Conservation (phyloP, 2,329 filamentous ascomycete genomes). For the Lasiodiplodia sp. region DNA sequence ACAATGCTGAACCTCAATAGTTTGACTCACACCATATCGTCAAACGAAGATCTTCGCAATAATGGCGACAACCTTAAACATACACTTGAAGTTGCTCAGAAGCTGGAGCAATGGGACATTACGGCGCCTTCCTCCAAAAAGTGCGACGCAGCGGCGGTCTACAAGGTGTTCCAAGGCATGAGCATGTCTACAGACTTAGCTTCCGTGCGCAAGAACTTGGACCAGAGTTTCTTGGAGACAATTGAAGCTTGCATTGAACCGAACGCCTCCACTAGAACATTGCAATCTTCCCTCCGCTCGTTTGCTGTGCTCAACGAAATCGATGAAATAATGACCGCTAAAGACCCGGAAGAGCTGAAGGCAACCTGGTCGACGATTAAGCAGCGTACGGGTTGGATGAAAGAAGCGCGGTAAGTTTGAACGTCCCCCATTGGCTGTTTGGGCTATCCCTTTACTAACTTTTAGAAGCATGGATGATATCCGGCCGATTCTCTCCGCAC, state of each 20-base stretch:
- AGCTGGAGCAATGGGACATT: slow-evolving; percentile 91
- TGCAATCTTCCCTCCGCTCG: slow-evolving; percentile 64
- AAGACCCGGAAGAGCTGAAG: slow-evolving; percentile 66
- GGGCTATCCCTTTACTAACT: background rate
- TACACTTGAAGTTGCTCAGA: slow-evolving; percentile 80
- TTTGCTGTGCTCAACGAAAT: slow-evolving; percentile 81
- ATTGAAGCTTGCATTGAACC: slow-evolving; percentile 47
- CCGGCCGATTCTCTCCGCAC: slow-evolving; percentile 79
- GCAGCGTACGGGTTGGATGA: slow-evolving; percentile 78
- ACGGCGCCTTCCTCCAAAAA: slow-evolving; percentile 70
- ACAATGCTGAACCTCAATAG: slow-evolving; percentile 84
- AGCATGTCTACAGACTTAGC: slow-evolving; percentile 68
- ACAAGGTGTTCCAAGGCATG: slow-evolving; percentile 81
- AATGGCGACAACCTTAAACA: slow-evolving; percentile 68
- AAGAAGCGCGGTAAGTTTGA: slow-evolving; percentile 72
- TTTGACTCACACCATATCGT: slow-evolving; percentile 80
- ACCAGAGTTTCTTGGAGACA: slow-evolving; percentile 64
- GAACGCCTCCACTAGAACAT: slow-evolving; percentile 59
- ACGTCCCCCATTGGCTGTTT: background rate
- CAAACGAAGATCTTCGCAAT: slow-evolving; percentile 68
- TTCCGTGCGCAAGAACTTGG: slow-evolving; percentile 64
- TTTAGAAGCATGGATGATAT: slow-evolving; percentile 74
- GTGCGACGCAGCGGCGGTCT: slow-evolving; percentile 71
- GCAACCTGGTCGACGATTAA: slow-evolving; percentile 70
- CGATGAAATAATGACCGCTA: slow-evolving; percentile 74